Percentiles rank a stretch among this genome's conserved stretches.
phyloP scores from a whole-genome alignment of 306 rosid genomes.

The Comarum palustre region DNA sequence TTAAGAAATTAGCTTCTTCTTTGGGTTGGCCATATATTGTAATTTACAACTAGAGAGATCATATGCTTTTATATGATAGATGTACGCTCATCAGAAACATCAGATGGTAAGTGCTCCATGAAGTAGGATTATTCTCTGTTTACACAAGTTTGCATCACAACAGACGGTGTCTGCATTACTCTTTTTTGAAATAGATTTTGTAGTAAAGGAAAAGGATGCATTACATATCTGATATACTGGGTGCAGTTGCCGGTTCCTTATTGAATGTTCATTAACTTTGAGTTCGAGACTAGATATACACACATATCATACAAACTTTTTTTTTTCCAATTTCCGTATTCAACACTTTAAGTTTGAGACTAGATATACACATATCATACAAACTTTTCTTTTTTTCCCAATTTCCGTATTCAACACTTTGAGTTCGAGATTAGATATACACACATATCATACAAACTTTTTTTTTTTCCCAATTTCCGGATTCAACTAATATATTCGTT shows the following conservation, averaged over 20 bases:
- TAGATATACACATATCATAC: background rate
- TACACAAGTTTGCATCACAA: background rate
- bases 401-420: no score
- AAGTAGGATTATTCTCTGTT: background rate
- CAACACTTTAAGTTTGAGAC: background rate
- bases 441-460: background rate
- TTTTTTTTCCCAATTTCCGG: background rate
- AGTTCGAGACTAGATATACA: background rate
- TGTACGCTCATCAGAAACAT: background rate
- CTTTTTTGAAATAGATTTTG: background rate
- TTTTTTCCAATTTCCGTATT: background rate
- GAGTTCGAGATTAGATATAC: background rate
- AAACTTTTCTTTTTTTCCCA: background rate
- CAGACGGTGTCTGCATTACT: background rate
- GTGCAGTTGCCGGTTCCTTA: background rate
- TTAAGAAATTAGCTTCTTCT: background rate
- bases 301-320: background rate
- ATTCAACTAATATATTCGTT: background rate
- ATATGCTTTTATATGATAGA: background rate
- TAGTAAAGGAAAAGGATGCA: background rate
- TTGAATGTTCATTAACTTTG: background rate
- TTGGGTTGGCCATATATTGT: conserved; percentile 9
- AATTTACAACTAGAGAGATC: background rate
- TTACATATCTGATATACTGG: background rate
- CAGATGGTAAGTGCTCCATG: background rate